phyloP scores from a whole-genome alignment of 2,329 filamentous ascomycete species.

The Cercospora zeae-maydis region DNA sequence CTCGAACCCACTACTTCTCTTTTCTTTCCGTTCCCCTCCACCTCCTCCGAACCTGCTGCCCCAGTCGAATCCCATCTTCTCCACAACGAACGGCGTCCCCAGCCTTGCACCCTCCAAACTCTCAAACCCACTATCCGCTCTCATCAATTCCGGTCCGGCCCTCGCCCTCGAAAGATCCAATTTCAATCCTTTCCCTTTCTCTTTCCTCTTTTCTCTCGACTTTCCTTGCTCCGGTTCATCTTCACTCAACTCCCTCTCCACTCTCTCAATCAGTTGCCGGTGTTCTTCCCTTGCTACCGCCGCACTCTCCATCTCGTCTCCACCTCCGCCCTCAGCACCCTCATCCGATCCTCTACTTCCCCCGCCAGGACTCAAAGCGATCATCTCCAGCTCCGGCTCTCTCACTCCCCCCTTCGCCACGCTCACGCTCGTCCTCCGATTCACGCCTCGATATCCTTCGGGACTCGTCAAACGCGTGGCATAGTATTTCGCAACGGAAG shows the following conservation, averaged over 20 bases:
- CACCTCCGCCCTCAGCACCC: slow-evolving; percentile 12
- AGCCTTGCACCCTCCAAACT: background rate
- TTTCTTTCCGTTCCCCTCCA: background rate
- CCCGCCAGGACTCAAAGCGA: slow-evolving; percentile 25
- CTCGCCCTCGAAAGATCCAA: background rate
- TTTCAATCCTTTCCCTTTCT: background rate
- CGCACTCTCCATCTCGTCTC: slow-evolving; percentile 9
- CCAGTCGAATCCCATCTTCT: slow-evolving; percentile 1
- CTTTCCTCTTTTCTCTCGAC: background rate
- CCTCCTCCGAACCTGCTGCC: background rate
- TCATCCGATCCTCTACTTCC: slow-evolving; percentile 22
- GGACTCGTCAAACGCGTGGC: slow-evolving; percentile 43
- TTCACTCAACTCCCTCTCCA: slow-evolving; percentile 3
- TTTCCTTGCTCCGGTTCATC: slow-evolving; percentile 7
- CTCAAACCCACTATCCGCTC: slow-evolving; percentile 6
- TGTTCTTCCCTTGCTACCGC: background rate
- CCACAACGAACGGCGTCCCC: background rate
- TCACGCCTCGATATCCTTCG: slow-evolving; percentile 42
- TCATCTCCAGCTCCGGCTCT: slow-evolving; percentile 48
- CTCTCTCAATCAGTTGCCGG: background rate
- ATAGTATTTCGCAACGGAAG: slow-evolving; percentile 45
- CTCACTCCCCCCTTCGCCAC: slow-evolving; percentile 43
- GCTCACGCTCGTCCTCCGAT: slow-evolving; percentile 43
- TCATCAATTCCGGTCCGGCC: background rate
- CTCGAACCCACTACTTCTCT: background rate